Evolutionary conservation across 371 early-diverging fungal genomes (phyloP).

Genomic region (Rhizopus stolonifer): DNA sequence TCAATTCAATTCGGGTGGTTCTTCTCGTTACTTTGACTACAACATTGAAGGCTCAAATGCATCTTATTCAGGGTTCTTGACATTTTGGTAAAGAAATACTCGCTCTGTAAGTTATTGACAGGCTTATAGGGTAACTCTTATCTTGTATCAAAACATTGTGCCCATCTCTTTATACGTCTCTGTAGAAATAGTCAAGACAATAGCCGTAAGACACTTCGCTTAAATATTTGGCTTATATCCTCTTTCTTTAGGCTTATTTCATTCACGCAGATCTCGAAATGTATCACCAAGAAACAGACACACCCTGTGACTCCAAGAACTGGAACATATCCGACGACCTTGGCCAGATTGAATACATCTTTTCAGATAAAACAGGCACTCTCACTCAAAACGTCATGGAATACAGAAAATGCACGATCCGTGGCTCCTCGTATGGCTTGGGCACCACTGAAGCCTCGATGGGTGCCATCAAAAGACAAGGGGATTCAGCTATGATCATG

Average conservation of each 20-base stretch:
- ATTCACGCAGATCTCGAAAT: slow-evolving; percentile 84
- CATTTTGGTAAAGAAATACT: slow-evolving; percentile 45
- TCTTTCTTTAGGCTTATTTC: slow-evolving; percentile 66
- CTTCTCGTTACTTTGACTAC: slow-evolving; percentile 34
- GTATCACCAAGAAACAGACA: slow-evolving; percentile 78
- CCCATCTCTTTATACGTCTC: slow-evolving; percentile 97
- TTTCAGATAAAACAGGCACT: slow-evolving; percentile 94
- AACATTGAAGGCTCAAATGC: slow-evolving; percentile 35
- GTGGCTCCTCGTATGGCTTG: slow-evolving; percentile 78
- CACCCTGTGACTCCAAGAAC: slow-evolving; percentile 80
- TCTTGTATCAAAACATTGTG: slow-evolving; percentile 61
- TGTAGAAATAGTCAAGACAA: slow-evolving; percentile 87
- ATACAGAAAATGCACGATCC: slow-evolving; percentile 81
- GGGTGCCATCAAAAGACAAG: slow-evolving; percentile 48
- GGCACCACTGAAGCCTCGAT: slow-evolving; percentile 39
- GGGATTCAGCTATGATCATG: too few relatives aligned
- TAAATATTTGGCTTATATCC: background rate
- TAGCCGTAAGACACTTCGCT: slow-evolving; percentile 35
- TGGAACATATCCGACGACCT: slow-evolving; percentile 87
- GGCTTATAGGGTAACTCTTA: slow-evolving; percentile 48
- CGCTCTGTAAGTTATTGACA: slow-evolving; percentile 24
- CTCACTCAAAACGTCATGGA: slow-evolving; percentile 83
- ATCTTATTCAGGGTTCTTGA: slow-evolving; percentile 43
- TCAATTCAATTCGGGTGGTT: slow-evolving; percentile 42
- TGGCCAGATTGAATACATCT: slow-evolving; percentile 95